phyloP scores from a whole-genome alignment of 1,284 basidiomycete genomes.

The Tylopilus sp. region DNA sequence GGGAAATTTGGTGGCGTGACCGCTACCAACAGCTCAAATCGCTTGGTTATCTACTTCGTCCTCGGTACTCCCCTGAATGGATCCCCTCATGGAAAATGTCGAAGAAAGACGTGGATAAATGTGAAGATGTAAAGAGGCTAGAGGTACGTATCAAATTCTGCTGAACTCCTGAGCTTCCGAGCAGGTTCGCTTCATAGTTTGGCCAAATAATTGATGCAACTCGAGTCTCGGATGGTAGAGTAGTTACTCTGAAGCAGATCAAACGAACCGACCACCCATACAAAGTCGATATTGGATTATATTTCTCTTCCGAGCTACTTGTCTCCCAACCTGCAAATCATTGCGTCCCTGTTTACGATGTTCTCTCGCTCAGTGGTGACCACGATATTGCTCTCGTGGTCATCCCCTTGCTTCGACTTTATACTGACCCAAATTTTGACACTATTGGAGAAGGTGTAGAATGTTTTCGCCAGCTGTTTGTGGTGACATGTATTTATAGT shows the following conservation, averaged over 20 bases:
- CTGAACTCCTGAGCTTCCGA: neutral
- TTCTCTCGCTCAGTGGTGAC: neutral
- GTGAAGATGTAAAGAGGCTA: neutral
- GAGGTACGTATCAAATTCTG: neutral
- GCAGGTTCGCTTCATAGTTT: slow-evolving; percentile 4
- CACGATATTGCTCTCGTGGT: neutral
- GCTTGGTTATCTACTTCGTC: neutral
- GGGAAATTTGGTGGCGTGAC: neutral
- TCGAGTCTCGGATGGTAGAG: slow-evolving; percentile 7
- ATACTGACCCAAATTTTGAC: neutral
- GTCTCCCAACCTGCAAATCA: neutral
- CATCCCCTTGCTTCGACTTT: too few species aligned
- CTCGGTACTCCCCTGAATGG: too few species aligned
- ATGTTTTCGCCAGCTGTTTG: neutral
- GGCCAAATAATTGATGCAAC: too few species aligned
- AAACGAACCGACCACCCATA: too few species aligned
- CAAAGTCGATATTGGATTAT: slow-evolving; percentile 9
- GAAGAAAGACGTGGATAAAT: neutral
- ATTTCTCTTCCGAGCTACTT: neutral
- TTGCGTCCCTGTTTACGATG: neutral
- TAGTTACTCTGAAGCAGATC: slow-evolving; percentile 16
- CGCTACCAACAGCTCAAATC: neutral
- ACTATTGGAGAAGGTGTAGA: neutral
- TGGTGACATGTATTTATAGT: neutral
- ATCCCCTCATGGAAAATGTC: slow-evolving; percentile 3